Base-by-base conservation (phyloP, 768 basidiomycete species). In the Hortiboletus flavorubellus region DNA sequence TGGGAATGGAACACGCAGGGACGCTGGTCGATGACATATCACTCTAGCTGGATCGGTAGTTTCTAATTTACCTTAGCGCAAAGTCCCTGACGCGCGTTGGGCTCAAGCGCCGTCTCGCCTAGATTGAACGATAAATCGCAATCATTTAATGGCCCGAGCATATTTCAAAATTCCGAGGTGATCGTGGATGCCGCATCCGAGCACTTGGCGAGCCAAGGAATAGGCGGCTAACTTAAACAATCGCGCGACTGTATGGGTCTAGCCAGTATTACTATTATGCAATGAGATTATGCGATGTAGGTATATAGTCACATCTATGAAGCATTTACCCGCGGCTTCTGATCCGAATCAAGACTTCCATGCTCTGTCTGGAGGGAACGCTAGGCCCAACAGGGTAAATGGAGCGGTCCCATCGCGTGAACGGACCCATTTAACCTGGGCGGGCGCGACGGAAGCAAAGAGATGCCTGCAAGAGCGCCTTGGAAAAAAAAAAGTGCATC, bases 251-350 rank as follows among this genome's bases (percentile, higher is more conserved):
- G 43, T 39, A 39, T 41, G 15, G 45, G 34, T 53, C 57, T 38
- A 37, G 40, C 30, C 37, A 41, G 48, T 47, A 31, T 53, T 54
- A 70, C 53, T 67, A 65, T 54, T 51, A 56, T 62, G 54, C 50
- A 51, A 58, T 65, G 56, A 45, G 26, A 69, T 64, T 69, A 69
- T 59, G 64, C 46, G 64, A 61, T 64, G 50, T 68, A 70, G 23
- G 64, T 65, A 60, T 58, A 60, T 58, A 58, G 46, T 56, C 46
- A 47, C 53, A 49, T 59, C 55, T 64, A 61, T 48, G 54, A 52
- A 54, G 49, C 46, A 18, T 55, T 46, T 39, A 37, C 49, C 50
- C 51, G 51, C 54, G 53, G 50, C 49, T 53, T 60, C 46, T 55
- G 49, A 37, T 52, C 49, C 37, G 45, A 56, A 55, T 39, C 56